phyloP scores from a whole-genome alignment of 2,329 filamentous ascomycete species.

The Trichoderma sp. region DNA sequence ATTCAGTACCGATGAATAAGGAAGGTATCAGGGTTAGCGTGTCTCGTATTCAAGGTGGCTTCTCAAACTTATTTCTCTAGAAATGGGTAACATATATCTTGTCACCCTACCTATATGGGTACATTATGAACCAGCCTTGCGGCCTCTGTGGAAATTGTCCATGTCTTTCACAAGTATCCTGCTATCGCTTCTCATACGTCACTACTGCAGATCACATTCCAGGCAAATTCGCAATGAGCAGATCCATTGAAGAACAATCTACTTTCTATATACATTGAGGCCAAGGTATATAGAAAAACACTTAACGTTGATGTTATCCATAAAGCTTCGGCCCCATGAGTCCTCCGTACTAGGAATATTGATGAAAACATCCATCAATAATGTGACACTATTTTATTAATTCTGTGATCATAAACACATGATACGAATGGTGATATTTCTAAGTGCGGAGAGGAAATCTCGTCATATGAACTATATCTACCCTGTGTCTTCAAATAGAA shows the following conservation, averaged over 20 bases:
- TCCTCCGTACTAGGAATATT: too few relatives aligned
- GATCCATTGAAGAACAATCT: not conserved
- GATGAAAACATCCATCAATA: too few relatives aligned
- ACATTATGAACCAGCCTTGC: not conserved
- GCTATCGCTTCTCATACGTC: not conserved
- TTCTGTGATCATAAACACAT: too few relatives aligned
- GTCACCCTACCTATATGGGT: not conserved
- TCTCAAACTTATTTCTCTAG: not conserved
- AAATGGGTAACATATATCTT: not conserved
- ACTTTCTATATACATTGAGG: not conserved
- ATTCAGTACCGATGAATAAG: not conserved
- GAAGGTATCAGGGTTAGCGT: not conserved
- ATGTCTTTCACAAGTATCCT: not conserved
- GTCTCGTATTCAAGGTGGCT: not conserved
- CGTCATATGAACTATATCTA: too few relatives aligned
- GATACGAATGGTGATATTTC: too few relatives aligned
- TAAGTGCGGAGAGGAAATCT: too few relatives aligned
- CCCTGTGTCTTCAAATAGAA: not conserved
- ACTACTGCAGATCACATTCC: not conserved
- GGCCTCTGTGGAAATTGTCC: not conserved
- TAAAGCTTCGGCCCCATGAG: not conserved
- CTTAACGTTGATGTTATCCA: not conserved
- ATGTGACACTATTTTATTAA: too few relatives aligned
- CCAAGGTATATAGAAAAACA: not conserved
- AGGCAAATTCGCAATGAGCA: not conserved